A percentile compares a stretch with the other conserved stretches of the same genome.
These are phyloP conservation scores for Pisolithus microcarpus DNA, from an alignment of 768 basidiomycete species.

Conservation along the genomic window DNA sequence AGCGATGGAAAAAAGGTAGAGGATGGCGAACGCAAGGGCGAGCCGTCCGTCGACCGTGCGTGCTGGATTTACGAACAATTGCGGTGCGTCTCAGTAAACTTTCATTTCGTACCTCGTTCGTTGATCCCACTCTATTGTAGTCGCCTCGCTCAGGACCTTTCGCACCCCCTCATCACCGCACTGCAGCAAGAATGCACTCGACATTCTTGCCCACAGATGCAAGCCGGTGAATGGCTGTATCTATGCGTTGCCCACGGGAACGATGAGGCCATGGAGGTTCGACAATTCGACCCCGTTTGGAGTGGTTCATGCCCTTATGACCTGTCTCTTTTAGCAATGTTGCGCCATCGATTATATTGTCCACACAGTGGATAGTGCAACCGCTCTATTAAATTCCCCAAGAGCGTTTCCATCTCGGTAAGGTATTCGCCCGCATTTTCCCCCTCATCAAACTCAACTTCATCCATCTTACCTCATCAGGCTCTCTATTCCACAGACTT, in stretches of 20 bases:
- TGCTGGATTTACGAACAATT: constrained; percentile 80
- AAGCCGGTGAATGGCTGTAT: constrained; percentile 97
- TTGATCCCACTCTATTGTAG: constrained; percentile 30
- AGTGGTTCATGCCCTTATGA: constrained; percentile 12
- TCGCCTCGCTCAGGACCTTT: constrained; percentile 81
- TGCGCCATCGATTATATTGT: constrained; percentile 96
- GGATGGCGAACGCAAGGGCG: constrained; percentile 29
- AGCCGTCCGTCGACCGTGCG: constrained; percentile 65
- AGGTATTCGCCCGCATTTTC: constrained; percentile 17
- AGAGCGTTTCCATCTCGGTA: constrained; percentile 89
- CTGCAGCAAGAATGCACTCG: constrained; percentile 85
- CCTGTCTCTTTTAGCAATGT: constrained; percentile 56
- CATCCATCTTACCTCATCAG: constrained; percentile 31
- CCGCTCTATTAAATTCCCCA: constrained; percentile 84
- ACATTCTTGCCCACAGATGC: constrained; percentile 90
- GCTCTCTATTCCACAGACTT: constrained; percentile 72
- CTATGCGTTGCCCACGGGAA: constrained; percentile 92
- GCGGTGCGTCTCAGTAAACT: constrained; percentile 29
- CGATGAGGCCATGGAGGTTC: constrained; percentile 79
- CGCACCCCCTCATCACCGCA: constrained; percentile 77
- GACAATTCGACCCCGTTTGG: constrained; percentile 11
- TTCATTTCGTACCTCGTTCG: neutral
- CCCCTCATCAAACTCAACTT: constrained; percentile 9
- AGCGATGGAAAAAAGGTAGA: constrained; percentile 26
- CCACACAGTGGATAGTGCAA: constrained; percentile 90